phyloP scores from a whole-genome alignment of 257 asterid species.

The Nicotiana obtusifolia region DNA sequence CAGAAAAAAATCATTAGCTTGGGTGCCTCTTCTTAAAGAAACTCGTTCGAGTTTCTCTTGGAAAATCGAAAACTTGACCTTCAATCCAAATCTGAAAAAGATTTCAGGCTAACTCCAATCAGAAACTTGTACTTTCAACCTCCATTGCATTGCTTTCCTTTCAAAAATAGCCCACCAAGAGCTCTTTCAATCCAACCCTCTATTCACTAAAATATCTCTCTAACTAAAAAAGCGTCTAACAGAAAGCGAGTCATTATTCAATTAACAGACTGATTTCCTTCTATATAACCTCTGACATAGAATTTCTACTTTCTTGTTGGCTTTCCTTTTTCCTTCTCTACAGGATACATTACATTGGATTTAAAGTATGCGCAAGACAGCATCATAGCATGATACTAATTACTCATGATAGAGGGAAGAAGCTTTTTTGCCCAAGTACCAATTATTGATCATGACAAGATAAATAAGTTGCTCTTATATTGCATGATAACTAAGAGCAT shows the following conservation, averaged over 20 bases:
- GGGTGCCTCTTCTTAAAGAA: neutral
- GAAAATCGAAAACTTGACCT: neutral
- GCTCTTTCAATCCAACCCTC: neutral
- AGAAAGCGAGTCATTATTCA: neutral
- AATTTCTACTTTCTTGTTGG: neutral
- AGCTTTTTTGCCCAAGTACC: neutral
- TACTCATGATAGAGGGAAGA: neutral
- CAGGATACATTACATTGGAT: neutral
- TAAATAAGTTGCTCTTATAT: neutral
- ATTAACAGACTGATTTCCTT: neutral
- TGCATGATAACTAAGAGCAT: neutral
- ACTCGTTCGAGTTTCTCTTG: neutral
- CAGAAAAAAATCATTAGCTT: neutral
- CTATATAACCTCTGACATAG: neutral
- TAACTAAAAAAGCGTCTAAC: neutral
- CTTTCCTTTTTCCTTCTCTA: neutral
- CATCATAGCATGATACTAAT: neutral
- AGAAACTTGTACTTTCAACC: neutral
- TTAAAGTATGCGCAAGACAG: neutral
- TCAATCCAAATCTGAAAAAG: neutral
- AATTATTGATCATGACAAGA: neutral
- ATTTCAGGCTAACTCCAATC: neutral
- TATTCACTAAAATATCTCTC: neutral
- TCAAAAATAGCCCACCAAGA: neutral
- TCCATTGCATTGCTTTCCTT: neutral